Percentiles rank a stretch among this genome's conserved stretches.
phyloP scores from a whole-genome alignment of 2,329 filamentous ascomycete genomes.

The Verticillium dahliae region DNA sequence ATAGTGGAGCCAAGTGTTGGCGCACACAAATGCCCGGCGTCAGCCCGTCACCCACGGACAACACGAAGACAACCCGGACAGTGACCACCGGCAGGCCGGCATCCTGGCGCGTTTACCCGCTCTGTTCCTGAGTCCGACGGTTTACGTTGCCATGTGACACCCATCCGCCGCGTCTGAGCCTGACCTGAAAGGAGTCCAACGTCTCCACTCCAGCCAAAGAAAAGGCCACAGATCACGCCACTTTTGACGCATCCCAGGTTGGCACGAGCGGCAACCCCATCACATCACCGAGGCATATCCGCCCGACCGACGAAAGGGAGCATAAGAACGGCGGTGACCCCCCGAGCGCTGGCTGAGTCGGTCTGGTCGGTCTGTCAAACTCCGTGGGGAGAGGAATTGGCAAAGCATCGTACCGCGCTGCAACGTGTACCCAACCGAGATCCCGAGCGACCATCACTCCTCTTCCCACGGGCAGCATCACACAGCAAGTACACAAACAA shows the following conservation, averaged over 20 bases:
- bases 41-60: not conserved
- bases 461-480: not conserved
- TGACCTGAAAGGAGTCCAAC: not conserved
- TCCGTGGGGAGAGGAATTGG: not conserved
- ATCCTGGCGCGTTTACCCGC: not conserved
- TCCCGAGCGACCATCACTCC: not conserved
- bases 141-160: not conserved
- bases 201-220: not conserved
- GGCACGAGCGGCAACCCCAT: not conserved
- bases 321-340: not conserved
- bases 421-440: not conserved
- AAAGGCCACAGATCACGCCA: not conserved
- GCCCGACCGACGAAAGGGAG: not conserved
- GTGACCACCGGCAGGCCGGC: not conserved
- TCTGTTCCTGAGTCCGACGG: not conserved
- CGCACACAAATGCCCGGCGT: not conserved
- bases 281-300: not conserved
- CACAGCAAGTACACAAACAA: not conserved
- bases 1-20: not conserved
- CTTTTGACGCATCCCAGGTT: not conserved
- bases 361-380: not conserved
- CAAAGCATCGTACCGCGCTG: not conserved
- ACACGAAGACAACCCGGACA: not conserved
- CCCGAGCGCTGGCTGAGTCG: not conserved
- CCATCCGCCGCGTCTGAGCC: not conserved